These are phyloP conservation scores for Paraurostyla sp. DNA, from an alignment of 73 alveolate species.

Conservation along the genomic window DNA sequence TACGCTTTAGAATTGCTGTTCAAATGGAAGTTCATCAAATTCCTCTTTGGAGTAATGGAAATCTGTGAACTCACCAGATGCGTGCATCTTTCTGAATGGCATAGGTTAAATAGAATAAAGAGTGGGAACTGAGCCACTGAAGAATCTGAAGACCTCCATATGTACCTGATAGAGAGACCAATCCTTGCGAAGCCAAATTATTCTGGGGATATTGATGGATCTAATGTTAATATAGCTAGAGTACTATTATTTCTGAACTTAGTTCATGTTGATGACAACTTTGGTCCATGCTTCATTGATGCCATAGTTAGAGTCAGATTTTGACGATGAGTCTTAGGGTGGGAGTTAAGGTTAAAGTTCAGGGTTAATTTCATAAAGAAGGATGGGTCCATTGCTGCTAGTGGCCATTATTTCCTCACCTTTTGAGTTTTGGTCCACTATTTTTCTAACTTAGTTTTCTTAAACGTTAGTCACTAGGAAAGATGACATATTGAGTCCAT, in stretches of 20 bases:
- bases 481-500: not conserved
- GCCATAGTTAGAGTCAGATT: constrained; percentile 52
- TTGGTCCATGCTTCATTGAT: constrained; percentile 36
- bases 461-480: constrained; percentile 28
- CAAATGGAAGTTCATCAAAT: not conserved
- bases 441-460: constrained; percentile 23
- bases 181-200: constrained; percentile 62
- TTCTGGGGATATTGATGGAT: constrained; percentile 62
- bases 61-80: too few species aligned
- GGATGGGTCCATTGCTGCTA: not conserved
- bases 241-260: constrained; percentile 39
- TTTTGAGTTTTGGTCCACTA: not conserved
- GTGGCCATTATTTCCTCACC: not conserved
- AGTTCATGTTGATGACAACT: constrained; percentile 13
- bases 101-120: too few species aligned
- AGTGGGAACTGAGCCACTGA: too few species aligned
- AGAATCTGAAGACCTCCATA: constrained; percentile 53
- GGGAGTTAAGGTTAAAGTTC: constrained; percentile 25
- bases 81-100: too few species aligned
- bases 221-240: constrained; percentile 51
- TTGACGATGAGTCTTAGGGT: not conserved
- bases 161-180: constrained; percentile 64
- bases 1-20: constrained; percentile 33
- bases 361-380: constrained; percentile 31
- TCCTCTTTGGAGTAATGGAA: not conserved